A percentile compares a stretch with the other conserved stretches of the same genome.
These are phyloP conservation scores for Colletotrichum ledebouriae DNA, from an alignment of 2,329 filamentous ascomycete genomes.

Conservation along the genomic window DNA sequence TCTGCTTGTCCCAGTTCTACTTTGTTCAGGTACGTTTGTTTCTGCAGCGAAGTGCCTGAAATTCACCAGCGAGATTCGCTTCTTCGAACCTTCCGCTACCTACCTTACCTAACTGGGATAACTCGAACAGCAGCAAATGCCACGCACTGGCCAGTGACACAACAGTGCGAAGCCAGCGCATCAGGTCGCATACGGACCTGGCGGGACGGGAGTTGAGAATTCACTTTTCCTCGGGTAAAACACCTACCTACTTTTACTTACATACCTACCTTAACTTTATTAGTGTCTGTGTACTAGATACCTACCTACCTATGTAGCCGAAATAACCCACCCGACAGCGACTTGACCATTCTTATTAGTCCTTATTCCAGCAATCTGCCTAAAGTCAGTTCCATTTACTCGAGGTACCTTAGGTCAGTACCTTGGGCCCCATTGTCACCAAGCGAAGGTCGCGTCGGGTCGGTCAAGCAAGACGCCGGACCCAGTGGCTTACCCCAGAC, in stretches of 20 bases:
- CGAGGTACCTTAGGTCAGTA: too few relatives aligned
- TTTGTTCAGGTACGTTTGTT: conserved; percentile 1
- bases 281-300: too few relatives aligned
- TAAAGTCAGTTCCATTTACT: too few relatives aligned
- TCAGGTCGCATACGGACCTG: too few relatives aligned
- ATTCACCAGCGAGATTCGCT: conserved; percentile 18
- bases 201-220: too few relatives aligned
- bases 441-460: conserved; percentile 14
- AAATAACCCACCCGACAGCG: too few relatives aligned
- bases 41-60: conserved; percentile 24
- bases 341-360: not conserved
- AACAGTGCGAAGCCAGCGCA: conserved; percentile 5
- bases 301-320: too few relatives aligned
- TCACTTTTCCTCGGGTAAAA: too few relatives aligned
- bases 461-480: conserved; percentile 33
- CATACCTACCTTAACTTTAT: too few relatives aligned
- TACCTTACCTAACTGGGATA: not conserved
- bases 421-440: too few relatives aligned
- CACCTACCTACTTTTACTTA: too few relatives aligned
- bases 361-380: not conserved
- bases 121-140: conserved; percentile 10
- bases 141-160: conserved; percentile 15
- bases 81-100: conserved; percentile 5
- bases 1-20: conserved; percentile 2
- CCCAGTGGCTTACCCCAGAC: conserved; percentile 38